Base-by-base conservation (phyloP, 495 filamentous ascomycete genomes). In the Podospora anserina region DNA sequence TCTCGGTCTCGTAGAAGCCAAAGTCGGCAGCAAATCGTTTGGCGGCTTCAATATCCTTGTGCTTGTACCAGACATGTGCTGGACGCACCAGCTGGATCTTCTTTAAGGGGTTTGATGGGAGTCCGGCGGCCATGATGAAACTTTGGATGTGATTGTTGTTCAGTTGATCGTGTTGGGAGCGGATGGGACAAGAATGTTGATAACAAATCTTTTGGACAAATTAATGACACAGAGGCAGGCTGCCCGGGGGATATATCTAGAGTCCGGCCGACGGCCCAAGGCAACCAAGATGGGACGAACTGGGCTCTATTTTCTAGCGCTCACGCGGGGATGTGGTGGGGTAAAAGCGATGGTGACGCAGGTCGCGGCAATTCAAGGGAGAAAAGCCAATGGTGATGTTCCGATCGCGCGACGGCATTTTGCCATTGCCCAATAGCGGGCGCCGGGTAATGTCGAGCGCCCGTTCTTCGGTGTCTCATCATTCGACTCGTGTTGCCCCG, bases 11-110 rank as follows among this genome's bases (percentile, higher is more conserved):
- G 15, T 72, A 72, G 73, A 90, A 84, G 66, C 88, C 87, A 75
- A 90, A 90, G 76, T 88, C 86, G 0, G 78, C 72, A 7, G 83
- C 74, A 70, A 89, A 89, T 49, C 76, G 64, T 56, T 79, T 73
- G 13, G 84, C 83, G 5, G 75, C 74, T 4, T 82, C 80, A 56
- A 88, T 75, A 68, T 86, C 72, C 39, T 75, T 68, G 70, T 88
- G 86, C 39, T 82, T 83, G 72, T 88, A 88, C 75, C 82, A 85
- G 57, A 88, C 85, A 62, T 88, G 84, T 56, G 82, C 75, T 39
- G 88, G 80, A 57, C 84, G 85, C 54, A 78, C 78, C 20, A 89
- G 79, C 64, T 79, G 78, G 71, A 88, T 83, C 79, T 84, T 49
- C 9, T 49, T 49, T 3, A 49, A 11, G 15, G 39, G 39, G 39